A percentile compares a stretch with the other conserved stretches of the same genome.
These are phyloP conservation scores for Podospora sp. DNA, from an alignment of 495 filamentous ascomycete species.

Conservation along the genomic window DNA sequence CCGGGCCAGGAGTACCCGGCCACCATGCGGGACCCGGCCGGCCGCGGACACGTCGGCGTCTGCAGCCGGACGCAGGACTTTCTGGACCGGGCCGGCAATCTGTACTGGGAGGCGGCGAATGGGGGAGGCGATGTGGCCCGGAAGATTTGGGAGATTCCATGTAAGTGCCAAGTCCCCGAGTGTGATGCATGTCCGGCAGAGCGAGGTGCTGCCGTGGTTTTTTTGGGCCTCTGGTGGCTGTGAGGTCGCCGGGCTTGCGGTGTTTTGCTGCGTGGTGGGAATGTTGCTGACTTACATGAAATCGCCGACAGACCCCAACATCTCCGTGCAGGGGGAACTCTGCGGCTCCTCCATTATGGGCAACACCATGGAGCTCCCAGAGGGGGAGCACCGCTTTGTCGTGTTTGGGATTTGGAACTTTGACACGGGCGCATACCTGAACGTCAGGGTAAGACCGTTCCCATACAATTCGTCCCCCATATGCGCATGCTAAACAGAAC, in stretches of 20 bases:
- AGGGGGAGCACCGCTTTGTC: constrained; percentile 26
- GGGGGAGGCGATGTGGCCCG: constrained; percentile 8
- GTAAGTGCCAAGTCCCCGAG: not conserved
- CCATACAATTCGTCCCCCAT: not conserved
- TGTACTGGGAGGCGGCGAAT: constrained; percentile 23
- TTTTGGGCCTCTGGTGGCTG: not conserved
- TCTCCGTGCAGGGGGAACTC: constrained; percentile 29
- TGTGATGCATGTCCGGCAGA: not conserved
- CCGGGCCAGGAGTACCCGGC: constrained; percentile 2
- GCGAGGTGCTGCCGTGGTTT: not conserved
- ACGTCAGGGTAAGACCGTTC: not conserved
- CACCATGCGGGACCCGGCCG: constrained; percentile 7
- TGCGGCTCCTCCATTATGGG: constrained; percentile 20
- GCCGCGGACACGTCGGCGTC: constrained; percentile 19
- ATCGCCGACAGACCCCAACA: constrained; percentile 15
- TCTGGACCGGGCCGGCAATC: not conserved
- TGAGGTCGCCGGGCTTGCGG: not conserved
- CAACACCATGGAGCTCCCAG: constrained; percentile 27
- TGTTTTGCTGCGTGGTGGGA: not conserved
- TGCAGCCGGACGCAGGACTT: constrained; percentile 15
- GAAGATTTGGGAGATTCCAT: constrained; percentile 9
- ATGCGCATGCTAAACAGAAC: not conserved
- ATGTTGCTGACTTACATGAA: not conserved
- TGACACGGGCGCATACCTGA: constrained; percentile 19
- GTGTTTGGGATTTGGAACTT: constrained; percentile 31